Base-by-base conservation (phyloP, 140 eudicot species). In the Cichorium intybus region DNA sequence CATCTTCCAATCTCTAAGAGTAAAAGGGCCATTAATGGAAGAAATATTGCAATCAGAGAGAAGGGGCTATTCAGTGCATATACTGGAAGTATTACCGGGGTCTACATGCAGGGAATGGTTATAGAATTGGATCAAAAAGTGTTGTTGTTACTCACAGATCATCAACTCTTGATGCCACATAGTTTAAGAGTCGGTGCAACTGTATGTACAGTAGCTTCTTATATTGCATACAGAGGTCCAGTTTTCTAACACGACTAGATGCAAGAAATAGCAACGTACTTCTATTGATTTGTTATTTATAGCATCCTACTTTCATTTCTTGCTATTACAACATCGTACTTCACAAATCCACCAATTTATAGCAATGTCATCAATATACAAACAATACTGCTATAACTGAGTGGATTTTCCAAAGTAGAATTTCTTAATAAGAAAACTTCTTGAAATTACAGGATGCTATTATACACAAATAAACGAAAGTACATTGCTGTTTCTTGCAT, bases 141-240 rank as follows among this genome's bases (percentile, higher is more conserved):
- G 74, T 56, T 87, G 75, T 62, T 88, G 21, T 58, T 93, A 68
- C 62, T 86, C 34, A 88, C 97, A 0, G 99, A 88, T 29, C 83
- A 81, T 70, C 83, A 67, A 20, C 80, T 84, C 39, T 24, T 43
- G 26, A 43, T 80, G 66, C 93, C 97, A 22, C 94, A 79, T 74
- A 61, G 95, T 64, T 26, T 88, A 39, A 88, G 99, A 84, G 75
- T 86, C 72, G 99, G 99, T 61, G 93, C 95, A 14, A 75, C 86
- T 29, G 97, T 93, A 81, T 52, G 97, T 83, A 34, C 66, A 47
- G 35, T 34, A 9, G 10, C 28, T 67, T 52, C 20, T 49, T 51
- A 14, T 26, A 24, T 69, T 45, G 24, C 24, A 31, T 47, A 8
- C 47, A 22, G 64, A 35, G 48, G 60, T 48, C 1, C n/a, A 24